Base-by-base conservation (phyloP, 176 grass and related monocot species). In the Oryza meyeriana region DNA sequence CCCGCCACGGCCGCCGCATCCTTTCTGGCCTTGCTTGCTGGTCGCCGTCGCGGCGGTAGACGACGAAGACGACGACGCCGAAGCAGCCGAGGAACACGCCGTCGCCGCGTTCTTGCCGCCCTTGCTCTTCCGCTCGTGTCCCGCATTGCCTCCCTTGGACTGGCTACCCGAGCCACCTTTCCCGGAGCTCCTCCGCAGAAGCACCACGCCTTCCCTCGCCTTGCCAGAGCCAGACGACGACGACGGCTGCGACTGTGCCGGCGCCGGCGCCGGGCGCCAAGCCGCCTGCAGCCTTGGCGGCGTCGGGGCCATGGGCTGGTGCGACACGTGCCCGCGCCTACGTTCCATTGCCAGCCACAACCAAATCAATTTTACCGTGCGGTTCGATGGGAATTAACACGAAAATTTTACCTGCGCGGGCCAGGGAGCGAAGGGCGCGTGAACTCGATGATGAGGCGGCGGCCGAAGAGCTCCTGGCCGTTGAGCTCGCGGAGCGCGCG, bases 401-500 rank as follows among this genome's bases (percentile, higher is more conserved):
- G 52, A 50, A 4, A 59, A 25, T 59, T 55, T 69, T 72, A 97
- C 90, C 92, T 93, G 65, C 84, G 81, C 16, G 59, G 5, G 68
- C 79, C 85, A 22, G 81, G 71, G 27, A 69, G 47, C 0, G 79
- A 80, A 1, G 90, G 80, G 36, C 89, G 88, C 33, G 91, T 91
- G 89, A 85, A 96, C 83, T 95, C 91, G 77, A 99, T 63, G 52
- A 87, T 55, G 71, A 94, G 65, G 31, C 89, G 91, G 39, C 87
- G 85, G 33, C 93, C 97, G 66, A 94, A 91, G 76, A 94, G 69
- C 59, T 94, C 91, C 76, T 84, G 87, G 45, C 93, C 91, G 62
- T 94, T 94, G 65, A 99, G 97, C 80, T 94, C 89, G 2, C 74
- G 44, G 12, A 90, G 83, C 28, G 97, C 97, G 48, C 83, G 85